A percentile compares a stretch with the other conserved stretches of the same genome.
Conservation (phyloP, 495 filamentous ascomycete species). For the Podospora bellae-mahoneyi region DNA sequence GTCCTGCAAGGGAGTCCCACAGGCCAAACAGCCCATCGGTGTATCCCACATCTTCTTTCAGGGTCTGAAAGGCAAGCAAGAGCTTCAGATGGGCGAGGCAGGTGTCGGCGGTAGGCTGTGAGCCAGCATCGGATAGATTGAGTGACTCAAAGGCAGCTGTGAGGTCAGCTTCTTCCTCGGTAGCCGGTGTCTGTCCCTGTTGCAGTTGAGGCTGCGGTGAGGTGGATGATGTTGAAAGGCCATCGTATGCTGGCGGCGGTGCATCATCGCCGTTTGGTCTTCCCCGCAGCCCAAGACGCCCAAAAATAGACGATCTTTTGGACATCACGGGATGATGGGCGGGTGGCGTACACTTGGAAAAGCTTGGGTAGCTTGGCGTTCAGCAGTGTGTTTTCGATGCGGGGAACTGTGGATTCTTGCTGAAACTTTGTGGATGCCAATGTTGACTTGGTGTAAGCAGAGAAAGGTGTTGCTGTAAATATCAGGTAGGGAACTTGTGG, state of each 20-base stretch:
- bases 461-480: neutral
- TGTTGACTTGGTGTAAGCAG: neutral
- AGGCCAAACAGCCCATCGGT: conserved; percentile 65
- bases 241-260: conserved; percentile 13
- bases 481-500: neutral
- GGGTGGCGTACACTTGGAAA: neutral
- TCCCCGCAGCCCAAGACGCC: neutral
- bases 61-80: conserved; percentile 62
- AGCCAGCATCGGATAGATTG: conserved; percentile 26
- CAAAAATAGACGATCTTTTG: conserved; percentile 10
- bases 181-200: neutral
- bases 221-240: neutral
- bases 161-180: conserved; percentile 27
- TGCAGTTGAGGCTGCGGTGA: neutral
- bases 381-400: neutral
- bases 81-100: conserved; percentile 78
- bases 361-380: neutral
- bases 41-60: conserved; percentile 64
- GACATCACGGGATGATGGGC: conserved; percentile 4
- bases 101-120: conserved; percentile 35
- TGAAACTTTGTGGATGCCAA: neutral
- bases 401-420: neutral
- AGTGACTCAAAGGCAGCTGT: conserved; percentile 44
- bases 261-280: conserved; percentile 2
- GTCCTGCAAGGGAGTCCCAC: conserved; percentile 46